phyloP scores from a whole-genome alignment of 371 early-diverging fungal species.

The Mucor mucedo region DNA sequence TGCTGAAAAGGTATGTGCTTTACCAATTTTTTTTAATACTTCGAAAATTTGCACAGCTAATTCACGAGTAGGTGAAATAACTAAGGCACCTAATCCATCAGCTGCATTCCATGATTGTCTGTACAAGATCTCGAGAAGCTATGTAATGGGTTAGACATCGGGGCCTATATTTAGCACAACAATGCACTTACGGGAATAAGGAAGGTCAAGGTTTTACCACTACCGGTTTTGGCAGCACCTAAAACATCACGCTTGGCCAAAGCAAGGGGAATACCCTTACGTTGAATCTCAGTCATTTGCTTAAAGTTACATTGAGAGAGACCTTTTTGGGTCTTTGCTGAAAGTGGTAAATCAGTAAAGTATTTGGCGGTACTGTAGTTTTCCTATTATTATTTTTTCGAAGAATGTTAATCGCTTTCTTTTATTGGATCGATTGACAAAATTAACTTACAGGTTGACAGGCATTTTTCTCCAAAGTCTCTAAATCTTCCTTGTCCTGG shows the following conservation, averaged over 20 bases:
- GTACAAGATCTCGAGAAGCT: conserved; percentile 83
- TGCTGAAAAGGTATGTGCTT: conserved; percentile 87
- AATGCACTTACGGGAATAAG: conserved; percentile 83
- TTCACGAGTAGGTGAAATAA: conserved; percentile 99
- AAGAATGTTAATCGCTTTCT: no score
- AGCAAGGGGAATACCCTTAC: conserved; percentile 88
- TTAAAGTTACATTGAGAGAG: conserved; percentile 79
- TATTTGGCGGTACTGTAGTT: conserved; percentile 33
- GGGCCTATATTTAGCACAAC: neutral
- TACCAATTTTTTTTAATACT: conserved; percentile 89
- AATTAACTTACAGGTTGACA: conserved; percentile 42
- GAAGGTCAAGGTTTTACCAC: conserved; percentile 98
- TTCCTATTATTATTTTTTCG: conserved; percentile 29
- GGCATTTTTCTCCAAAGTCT: conserved; percentile 39
- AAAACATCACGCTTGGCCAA: conserved; percentile 90
- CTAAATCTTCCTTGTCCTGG: conserved; percentile 35
- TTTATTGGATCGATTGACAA: neutral
- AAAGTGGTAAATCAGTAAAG: conserved; percentile 75
- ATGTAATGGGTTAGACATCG: neutral
- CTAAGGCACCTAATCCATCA: conserved; percentile 91
- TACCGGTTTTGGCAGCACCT: conserved; percentile 99
- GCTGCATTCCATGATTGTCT: conserved; percentile 81
- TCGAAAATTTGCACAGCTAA: conserved; percentile 97
- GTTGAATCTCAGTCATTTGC: conserved; percentile 98
- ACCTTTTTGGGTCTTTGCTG: conserved; percentile 67